Evolutionary conservation across 2,329 filamentous ascomycete genomes (phyloP), one percentile per base, ranked within the genome.

Genomic region (Fusarium sp.): DNA sequence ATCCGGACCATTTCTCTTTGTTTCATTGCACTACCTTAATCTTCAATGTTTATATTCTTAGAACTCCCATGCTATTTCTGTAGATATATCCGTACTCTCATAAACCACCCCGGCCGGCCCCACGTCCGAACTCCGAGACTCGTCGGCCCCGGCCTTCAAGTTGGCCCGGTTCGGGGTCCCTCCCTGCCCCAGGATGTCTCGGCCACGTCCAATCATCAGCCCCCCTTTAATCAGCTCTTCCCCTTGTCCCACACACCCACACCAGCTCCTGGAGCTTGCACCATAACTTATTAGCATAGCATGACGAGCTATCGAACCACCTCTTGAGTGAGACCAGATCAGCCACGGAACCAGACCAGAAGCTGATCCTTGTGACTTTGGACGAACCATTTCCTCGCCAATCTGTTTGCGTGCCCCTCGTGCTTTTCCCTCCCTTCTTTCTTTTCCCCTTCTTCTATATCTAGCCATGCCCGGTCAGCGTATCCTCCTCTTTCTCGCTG

Each of bases 401-500:
- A 65, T 61, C 64, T 61, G 33, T 37, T 50, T 61, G 13, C 41
- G 64, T 71, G 58, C 45, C 35, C 64, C 33, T 74, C 61, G 31
- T 66, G 41, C 60, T 48, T 59, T 58, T 59, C 43, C 45, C 54
- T 50, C 33, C 37, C 35, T 37, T 33, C 35, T 56, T 58, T 33
- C 20, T 41, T n/a, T 60, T 9, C 22, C 35, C 14, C 50, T 31
- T 31, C 20, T 57, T 52, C 54, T 64, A 43, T 62, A 43, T 65
- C 41, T 29, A 54, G 50, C 61, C 75, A 79, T 79, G 77, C 62
- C 71, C 45, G 68, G 77, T 16, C 59, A 74, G 27, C 74, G 69
- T 37, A 56, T 77, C 35, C 61, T 75, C 64, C 29, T 81, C 50
- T 72, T 82, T 16, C 73, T 83, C 45, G 77, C 76, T 52, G 68